Conservation (phyloP, 768 basidiomycete genomes). For the Xanthoconium stramineum region DNA sequence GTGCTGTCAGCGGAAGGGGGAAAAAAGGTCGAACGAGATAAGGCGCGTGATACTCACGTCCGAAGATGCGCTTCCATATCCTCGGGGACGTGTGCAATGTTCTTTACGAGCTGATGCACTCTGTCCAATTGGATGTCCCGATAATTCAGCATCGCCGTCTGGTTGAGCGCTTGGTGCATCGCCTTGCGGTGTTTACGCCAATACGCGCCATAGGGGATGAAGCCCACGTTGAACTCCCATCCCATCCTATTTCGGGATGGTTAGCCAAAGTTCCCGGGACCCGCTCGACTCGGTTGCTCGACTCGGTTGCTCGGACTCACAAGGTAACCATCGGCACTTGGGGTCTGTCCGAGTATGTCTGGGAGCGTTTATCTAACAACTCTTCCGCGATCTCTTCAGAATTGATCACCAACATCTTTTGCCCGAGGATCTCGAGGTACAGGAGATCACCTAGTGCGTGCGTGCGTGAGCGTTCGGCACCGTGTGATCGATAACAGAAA, state of each 20-base stretch:
- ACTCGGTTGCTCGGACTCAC: conserved; percentile 12
- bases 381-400: conserved; percentile 25
- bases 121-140: conserved; percentile 31
- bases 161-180: conserved; percentile 36
- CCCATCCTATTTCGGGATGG: conserved; percentile 24
- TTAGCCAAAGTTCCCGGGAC: background rate
- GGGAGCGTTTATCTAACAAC: conserved; percentile 28
- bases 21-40: background rate
- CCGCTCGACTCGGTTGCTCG: background rate
- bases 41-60: conserved; percentile 7
- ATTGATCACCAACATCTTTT: conserved; percentile 23
- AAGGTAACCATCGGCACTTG: conserved; percentile 21
- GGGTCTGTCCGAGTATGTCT: conserved; percentile 28
- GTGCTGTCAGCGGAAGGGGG: no score
- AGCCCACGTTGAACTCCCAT: conserved; percentile 37
- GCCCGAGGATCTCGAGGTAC: conserved; percentile 26
- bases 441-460: conserved; percentile 24
- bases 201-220: conserved; percentile 34
- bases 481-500: no score
- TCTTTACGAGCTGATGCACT: conserved; percentile 30
- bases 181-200: conserved; percentile 39
- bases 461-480: background rate
- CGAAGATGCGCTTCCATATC: conserved; percentile 25
- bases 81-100: conserved; percentile 27
- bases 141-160: conserved; percentile 29